Conservation (phyloP, 257 asterid genomes). For the Solanum chilense region DNA sequence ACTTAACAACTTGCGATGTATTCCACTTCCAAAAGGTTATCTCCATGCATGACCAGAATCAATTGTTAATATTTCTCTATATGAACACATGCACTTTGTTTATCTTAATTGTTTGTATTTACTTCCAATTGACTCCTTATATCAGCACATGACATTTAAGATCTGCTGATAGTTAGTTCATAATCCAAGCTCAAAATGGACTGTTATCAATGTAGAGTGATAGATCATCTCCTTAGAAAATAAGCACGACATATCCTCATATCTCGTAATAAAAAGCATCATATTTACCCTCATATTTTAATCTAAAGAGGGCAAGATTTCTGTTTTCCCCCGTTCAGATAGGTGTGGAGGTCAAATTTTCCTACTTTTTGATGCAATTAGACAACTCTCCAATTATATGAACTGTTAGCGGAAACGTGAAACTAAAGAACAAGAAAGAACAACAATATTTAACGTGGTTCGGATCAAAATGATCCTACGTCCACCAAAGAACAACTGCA, state of each 20-base stretch:
- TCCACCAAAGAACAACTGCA: no score
- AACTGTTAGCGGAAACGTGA: no score
- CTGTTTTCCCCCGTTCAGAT: neutral
- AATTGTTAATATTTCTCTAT: neutral
- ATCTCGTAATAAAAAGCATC: neutral
- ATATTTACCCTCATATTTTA: neutral
- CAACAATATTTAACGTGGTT: no score
- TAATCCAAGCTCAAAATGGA: neutral
- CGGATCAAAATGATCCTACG: no score
- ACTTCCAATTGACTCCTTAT: neutral
- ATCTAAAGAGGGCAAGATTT: neutral
- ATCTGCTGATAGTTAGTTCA: neutral
- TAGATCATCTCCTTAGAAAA: neutral
- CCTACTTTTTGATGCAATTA: neutral
- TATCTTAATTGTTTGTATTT: neutral
- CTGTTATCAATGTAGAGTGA: neutral
- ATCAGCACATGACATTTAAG: neutral
- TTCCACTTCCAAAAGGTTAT: neutral
- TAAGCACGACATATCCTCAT: neutral
- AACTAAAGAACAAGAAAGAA: no score
- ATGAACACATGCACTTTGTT: neutral
- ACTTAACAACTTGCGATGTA: neutral
- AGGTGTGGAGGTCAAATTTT: neutral
- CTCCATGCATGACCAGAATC: neutral
- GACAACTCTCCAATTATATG: neutral